Base-by-base conservation (phyloP, 495 filamentous ascomycete species). In the Xylaria castorea region DNA sequence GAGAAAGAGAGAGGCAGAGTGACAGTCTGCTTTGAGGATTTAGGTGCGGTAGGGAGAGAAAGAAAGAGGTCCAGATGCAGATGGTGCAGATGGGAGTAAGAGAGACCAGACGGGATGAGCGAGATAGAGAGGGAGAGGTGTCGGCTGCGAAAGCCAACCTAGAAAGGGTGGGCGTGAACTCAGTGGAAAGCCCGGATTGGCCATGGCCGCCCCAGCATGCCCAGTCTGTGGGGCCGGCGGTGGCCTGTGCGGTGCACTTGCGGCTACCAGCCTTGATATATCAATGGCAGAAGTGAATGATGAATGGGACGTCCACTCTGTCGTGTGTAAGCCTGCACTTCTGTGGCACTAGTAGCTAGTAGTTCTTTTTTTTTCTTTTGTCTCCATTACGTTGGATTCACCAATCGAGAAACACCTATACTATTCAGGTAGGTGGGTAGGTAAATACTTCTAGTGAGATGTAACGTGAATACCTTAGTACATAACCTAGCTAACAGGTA, bases 111-210 rank as follows among this genome's bases (percentile, higher is more conserved):
- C 22, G 62, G 62, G 61, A 60, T 69, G 66, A 50, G 67, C 67
- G 53, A 66, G 62, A 72, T 57, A 67, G 50, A 72, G 70, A 67
- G 63, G 42, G 70, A 22, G 70, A 72, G 62, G 62, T 67, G 70
- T 60, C 63, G 70, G 70, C 44, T 66, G 63, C 70, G 44, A 72
- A 55, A 67, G 62, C 61, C 61, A 60, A 64, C 70, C 11, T 40
- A 67, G 70, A 25, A 60, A 53, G 25, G 50, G 63, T 72, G 63
- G 70, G 70, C 22, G 70, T 72, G 70, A 72, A 22, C 63, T 66
- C 25, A 72, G 70, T 67, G 53, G 62, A 60, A 30, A 14, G 46
- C 32, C 48, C 3, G 60, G 60, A 71, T 71, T 71, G 69, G 69
- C 48, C 48, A 55, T 22, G 32, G 30, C 44, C 25, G 42, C 18